Conservation (phyloP, 2,329 filamentous ascomycete genomes). For the Verruconis gallopava region DNA sequence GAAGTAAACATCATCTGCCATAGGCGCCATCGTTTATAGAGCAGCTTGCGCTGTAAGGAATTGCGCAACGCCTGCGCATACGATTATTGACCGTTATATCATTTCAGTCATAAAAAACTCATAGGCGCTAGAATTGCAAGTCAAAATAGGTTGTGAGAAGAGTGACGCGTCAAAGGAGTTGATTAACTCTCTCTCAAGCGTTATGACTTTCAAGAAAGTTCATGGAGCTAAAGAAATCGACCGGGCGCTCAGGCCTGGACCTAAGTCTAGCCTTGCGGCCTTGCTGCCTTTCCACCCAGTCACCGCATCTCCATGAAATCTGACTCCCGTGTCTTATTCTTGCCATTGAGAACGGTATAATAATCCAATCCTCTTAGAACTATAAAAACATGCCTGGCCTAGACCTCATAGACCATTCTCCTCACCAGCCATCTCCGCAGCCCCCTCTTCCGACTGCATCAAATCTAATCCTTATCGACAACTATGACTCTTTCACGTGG, state of each 20-base stretch:
- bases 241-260: too few species aligned
- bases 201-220: too few species aligned
- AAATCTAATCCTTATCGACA: conserved; percentile 92
- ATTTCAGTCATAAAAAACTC: neutral
- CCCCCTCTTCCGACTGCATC: conserved; percentile 64
- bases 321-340: neutral
- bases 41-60: neutral
- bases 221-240: too few species aligned
- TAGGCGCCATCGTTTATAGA: conserved; percentile 24
- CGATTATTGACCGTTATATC: neutral
- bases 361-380: neutral
- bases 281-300: too few species aligned
- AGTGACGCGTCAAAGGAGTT: too few species aligned
- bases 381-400: conserved; percentile 31
- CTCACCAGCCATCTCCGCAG: conserved; percentile 65
- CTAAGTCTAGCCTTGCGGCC: too few species aligned
- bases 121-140: too few species aligned
- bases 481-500: conserved; percentile 99
- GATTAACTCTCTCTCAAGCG: too few species aligned
- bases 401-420: conserved; percentile 65
- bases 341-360: neutral
- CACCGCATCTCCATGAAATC: neutral
- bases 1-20: conserved; percentile 54
- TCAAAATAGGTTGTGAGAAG: too few species aligned
- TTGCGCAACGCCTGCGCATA: neutral